Evolutionary conservation across 345 rosid species (phyloP).

Genomic region (Euphorbia pulcherrima): DNA sequence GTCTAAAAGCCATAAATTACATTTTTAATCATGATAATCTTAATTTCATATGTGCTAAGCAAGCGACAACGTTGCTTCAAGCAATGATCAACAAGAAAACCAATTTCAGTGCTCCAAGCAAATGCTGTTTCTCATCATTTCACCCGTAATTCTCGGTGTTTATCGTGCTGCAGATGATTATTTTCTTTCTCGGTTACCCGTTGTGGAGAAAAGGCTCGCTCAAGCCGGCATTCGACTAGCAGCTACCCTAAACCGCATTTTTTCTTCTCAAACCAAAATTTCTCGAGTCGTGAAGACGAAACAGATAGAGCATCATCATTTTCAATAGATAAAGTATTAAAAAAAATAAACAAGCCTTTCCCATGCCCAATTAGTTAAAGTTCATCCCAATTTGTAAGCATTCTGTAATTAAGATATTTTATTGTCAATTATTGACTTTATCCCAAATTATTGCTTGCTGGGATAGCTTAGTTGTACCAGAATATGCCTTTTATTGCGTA

Average conservation of each 20-base stretch:
- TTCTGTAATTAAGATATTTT: constrained; percentile 4
- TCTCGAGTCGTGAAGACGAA: constrained; percentile 33
- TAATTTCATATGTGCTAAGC: too few species aligned
- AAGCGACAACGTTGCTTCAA: not conserved
- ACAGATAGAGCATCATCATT: constrained; percentile 14
- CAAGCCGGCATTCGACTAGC: constrained; percentile 86
- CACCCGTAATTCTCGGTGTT: constrained; percentile 14
- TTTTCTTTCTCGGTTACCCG: constrained; percentile 71
- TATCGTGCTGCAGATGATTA: constrained; percentile 49
- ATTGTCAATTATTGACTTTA: not conserved
- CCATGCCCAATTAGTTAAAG: not conserved
- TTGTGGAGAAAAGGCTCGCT: constrained; percentile 78
- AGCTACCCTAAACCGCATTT: constrained; percentile 71
- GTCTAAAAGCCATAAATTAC: not conserved
- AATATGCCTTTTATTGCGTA: constrained; percentile 36
- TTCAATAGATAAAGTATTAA: constrained; percentile 25
- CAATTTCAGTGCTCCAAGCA: not conserved
- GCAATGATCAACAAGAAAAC: not conserved
- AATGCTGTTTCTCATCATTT: not conserved
- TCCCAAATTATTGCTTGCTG: not conserved
- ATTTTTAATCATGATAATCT: not conserved
- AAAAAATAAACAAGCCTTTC: constrained; percentile 14
- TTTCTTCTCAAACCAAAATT: constrained; percentile 40
- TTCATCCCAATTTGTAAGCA: constrained; percentile 16
- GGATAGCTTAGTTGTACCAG: constrained; percentile 19